Evolutionary conservation across 2,329 filamentous ascomycete species (phyloP), one percentile per base, ranked within the genome.

Genomic region (Hyphodiscus sp.): DNA sequence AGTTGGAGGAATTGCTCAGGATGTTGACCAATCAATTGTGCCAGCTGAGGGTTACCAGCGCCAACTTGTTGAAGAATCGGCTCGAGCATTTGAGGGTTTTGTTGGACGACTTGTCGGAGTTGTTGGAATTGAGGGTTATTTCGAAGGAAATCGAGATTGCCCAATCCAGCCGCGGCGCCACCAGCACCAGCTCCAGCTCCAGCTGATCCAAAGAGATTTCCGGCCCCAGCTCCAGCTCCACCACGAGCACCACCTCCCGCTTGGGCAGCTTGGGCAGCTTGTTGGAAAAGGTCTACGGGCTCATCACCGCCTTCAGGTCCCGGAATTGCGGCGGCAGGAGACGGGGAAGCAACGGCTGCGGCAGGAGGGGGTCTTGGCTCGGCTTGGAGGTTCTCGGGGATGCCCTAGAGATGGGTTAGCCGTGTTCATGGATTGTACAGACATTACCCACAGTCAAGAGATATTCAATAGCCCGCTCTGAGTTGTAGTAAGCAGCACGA

Each of bases 81-180:
- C 76, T 99, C 94, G 20, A 99, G 85, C 94, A 99, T 99, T 70
- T 94, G 88, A 18, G 94, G 94, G 70, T 97, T 89, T 71, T 96
- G 91, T 74, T 99, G 94, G 45, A 99, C 92, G 20, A 99, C 86
- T 73, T 96, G 91, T 59, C 94, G 87, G 56, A 99, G 82, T 74
- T 99, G 94, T 74, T 97, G 94, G 75, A 99, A 99, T 72, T 97
- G 92, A 20, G 91, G 86, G 70, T 97, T 97, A 72, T 91, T 89
- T 67, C 94, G 86, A 52, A 99, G 77, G 70, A 96, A 97, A 61
- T 97, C 92, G 54, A 99, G 82, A 67, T 91, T 95, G 23, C 86
- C 87, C 23, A 89, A 74, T 42, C 81, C 80, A 54, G 73, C 73
- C 45, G 71, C 74, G 51, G 68, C 71, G 19, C 69, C 72, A 18